These are phyloP conservation scores for Raffaelea ambrosiae DNA, from an alignment of 2,329 filamentous ascomycete genomes.

Conservation along the genomic window DNA sequence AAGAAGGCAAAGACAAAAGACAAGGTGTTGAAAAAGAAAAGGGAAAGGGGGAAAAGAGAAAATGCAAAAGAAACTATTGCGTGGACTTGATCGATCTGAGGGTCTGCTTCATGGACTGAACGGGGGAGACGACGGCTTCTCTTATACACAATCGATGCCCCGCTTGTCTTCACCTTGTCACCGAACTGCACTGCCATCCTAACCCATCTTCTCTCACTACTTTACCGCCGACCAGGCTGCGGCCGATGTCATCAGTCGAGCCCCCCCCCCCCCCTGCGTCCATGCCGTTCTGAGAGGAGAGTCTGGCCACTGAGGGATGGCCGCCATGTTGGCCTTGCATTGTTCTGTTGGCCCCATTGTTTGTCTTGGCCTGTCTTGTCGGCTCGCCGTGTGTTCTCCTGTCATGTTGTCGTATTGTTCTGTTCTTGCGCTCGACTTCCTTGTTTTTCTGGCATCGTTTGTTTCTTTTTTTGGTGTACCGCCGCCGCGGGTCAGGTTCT, in stretches of 20 bases:
- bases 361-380: too few relatives aligned
- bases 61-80: too few relatives aligned
- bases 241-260: neutral
- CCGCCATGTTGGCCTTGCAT: too few relatives aligned
- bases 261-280: neutral
- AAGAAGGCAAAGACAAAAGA: neutral
- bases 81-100: neutral
- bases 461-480: neutral
- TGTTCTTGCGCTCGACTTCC: neutral
- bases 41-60: neutral
- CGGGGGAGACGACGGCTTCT: neutral
- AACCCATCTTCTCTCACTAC: neutral
- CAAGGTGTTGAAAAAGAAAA: neutral
- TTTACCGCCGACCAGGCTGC: neutral
- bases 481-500: neutral
- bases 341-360: too few relatives aligned
- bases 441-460: neutral
- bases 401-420: neutral
- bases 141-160: too few relatives aligned
- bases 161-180: too few relatives aligned
- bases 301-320: neutral
- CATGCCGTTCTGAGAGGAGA: neutral
- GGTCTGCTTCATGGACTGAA: neutral
- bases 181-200: neutral
- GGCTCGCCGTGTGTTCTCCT: too few relatives aligned